These are phyloP conservation scores for Coniella vitis DNA, from an alignment of 2,329 filamentous ascomycete species.

Conservation along the genomic window DNA sequence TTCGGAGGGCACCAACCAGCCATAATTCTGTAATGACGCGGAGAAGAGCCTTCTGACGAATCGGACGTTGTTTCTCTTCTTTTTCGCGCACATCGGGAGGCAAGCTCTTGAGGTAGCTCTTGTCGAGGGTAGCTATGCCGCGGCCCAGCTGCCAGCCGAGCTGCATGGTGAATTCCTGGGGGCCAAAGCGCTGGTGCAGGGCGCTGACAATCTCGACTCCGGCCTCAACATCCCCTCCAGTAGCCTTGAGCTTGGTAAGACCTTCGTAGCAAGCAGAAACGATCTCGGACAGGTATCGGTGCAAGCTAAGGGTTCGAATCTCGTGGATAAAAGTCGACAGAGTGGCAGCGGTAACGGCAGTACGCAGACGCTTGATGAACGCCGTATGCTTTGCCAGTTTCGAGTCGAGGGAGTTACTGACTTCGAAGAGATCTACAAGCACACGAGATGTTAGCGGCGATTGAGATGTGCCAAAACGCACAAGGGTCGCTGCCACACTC, in stretches of 20 bases:
- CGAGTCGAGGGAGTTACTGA: constrained; percentile 78
- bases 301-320: constrained; percentile 80
- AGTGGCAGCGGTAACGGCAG: constrained; percentile 73
- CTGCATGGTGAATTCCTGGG: constrained; percentile 82
- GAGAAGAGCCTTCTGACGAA: constrained; percentile 76
- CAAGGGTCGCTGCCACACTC: constrained; percentile 18
- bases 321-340: constrained; percentile 82
- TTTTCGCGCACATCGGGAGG: constrained; percentile 79
- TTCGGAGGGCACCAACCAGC: constrained; percentile 83
- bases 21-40: constrained; percentile 92
- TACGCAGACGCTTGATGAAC: constrained; percentile 93
- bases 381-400: constrained; percentile 97
- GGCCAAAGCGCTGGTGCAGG: constrained; percentile 91
- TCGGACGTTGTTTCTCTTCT: constrained; percentile 89
- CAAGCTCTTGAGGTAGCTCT: constrained; percentile 70
- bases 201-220: constrained; percentile 90
- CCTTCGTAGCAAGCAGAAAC: constrained; percentile 94
- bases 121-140: constrained; percentile 86
- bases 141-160: constrained; percentile 89
- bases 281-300: constrained; percentile 96
- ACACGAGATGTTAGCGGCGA: constrained; percentile 4
- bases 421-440: constrained; percentile 63
- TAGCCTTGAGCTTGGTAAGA: constrained; percentile 75
- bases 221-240: constrained; percentile 82
- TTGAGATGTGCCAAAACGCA: not conserved